Conservation (phyloP, 306 rosid species). For the Vicia faba region DNA sequence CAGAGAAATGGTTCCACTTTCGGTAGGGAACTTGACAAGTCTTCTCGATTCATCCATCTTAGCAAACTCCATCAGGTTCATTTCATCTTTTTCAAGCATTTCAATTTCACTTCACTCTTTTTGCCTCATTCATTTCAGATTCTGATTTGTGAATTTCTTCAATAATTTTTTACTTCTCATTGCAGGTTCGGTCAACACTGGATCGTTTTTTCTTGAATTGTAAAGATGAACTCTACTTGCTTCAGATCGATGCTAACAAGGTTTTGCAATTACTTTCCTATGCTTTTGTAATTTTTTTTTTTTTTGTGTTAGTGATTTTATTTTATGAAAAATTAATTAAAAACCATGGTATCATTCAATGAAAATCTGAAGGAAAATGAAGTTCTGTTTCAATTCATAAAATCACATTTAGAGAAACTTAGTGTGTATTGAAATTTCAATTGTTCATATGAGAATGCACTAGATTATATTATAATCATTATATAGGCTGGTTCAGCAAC, state of each 20-base stretch:
- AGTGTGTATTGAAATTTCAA: no score
- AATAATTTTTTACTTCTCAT: background rate
- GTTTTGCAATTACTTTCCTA: conserved; percentile 37
- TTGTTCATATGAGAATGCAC: background rate
- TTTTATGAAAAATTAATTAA: no score
- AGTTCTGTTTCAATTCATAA: background rate
- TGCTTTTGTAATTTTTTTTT: background rate
- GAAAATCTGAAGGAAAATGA: background rate
- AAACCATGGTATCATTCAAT: background rate
- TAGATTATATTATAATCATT: no score
- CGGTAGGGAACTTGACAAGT: conserved; percentile 72
- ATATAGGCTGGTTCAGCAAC: no score
- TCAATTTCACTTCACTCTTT: background rate
- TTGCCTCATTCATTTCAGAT: background rate
- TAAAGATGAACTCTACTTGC: conserved; percentile 67
- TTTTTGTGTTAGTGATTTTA: background rate
- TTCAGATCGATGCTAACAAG: conserved; percentile 80
- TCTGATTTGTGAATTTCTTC: background rate
- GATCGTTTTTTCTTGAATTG: conserved; percentile 62
- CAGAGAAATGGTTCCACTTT: conserved; percentile 51
- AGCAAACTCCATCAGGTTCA: conserved; percentile 76
- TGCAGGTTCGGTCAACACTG: conserved; percentile 69
- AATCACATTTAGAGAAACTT: no score
- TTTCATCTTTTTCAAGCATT: background rate
- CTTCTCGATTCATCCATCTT: conserved; percentile 79